Base-by-base conservation (phyloP, 139 green algal species). In the Chlorella sp. region DNA sequence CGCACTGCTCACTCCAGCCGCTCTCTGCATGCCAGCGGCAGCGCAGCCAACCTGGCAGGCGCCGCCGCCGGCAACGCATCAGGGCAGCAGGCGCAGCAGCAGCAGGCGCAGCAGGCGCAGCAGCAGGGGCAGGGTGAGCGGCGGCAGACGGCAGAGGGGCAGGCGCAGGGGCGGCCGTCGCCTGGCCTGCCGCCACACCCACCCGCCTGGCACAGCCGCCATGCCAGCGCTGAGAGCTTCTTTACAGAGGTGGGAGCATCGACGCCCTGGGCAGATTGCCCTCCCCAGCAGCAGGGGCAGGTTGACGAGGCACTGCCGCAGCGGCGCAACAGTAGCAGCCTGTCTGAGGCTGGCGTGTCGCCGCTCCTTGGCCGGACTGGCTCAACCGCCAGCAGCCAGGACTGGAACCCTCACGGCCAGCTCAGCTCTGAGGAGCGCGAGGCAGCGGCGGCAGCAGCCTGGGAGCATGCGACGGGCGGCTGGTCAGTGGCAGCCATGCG, bases 321-420 rank as follows among this genome's bases (percentile, higher is more conserved):
- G 7, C 38, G 4, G 46, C 73, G 48, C 48, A 81, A 34, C 48
- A 80, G 48, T 48, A 81, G 75, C 75, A 69, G 72, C 69, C 54
- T 46, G 38, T 41, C 22, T 9, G 72, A 13, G 41, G 41, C n/a
- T 0, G 41, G 32, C 0, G 75, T 28, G 34, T 24, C 75, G 20
- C 28, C 28, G 43, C 30, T 43, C 44, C 41, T 11, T 17, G 38
- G 13, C 3, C 20, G 28, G 32, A 26, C 34, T 19, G 38, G 43
- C 72, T 72, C n/a, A 34, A 34, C 64, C 40, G 22, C 8, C 48
- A 43, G 48, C 75, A 20, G 22, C n/a, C 43, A 81, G 34, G 30
- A 62, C 38, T 83, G 77, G 77, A 83, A 83, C 58, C 77, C 77
- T 0, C 77, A 83, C 30, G 62, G 40, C 58, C 77, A 73, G 38